Evolutionary conservation across 108 stramenopile genomes (phyloP).

Genomic region (Licmophora abbreviata): DNA sequence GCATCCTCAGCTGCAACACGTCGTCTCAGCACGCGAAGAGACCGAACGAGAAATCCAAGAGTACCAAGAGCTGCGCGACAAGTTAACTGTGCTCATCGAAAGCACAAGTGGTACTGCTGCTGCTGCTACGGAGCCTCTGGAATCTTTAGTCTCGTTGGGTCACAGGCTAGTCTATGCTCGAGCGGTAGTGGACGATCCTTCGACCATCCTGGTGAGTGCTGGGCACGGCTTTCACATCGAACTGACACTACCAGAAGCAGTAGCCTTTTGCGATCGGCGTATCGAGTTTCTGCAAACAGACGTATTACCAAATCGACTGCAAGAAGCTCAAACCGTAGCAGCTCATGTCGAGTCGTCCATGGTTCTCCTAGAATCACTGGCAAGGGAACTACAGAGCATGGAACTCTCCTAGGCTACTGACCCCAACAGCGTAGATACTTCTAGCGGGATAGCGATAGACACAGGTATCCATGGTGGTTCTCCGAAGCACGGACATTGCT

Average conservation of each 20-base stretch:
- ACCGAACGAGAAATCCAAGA: constrained; percentile 30
- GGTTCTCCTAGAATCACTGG: constrained; percentile 28
- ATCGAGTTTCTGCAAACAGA: constrained; percentile 20
- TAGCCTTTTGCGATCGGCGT: constrained; percentile 26
- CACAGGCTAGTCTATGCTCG: constrained; percentile 42
- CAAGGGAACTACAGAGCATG: constrained; percentile 7
- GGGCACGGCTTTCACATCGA: constrained; percentile 77
- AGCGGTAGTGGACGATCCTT: constrained; percentile 33
- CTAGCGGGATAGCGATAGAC: no score
- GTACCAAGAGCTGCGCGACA: constrained; percentile 18
- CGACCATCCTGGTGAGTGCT: constrained; percentile 46
- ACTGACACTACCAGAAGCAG: constrained; percentile 47
- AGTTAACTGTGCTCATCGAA: constrained; percentile 6
- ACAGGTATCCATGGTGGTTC: no score
- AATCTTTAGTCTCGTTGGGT: constrained; percentile 37
- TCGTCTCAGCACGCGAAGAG: constrained; percentile 27
- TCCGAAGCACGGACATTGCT: no score
- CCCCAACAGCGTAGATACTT: background rate
- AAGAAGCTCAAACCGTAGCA: constrained; percentile 25
- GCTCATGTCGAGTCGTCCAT: constrained; percentile 31
- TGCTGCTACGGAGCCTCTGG: background rate
- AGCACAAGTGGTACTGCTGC: background rate
- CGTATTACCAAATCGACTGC: constrained; percentile 17
- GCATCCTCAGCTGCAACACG: constrained; percentile 28
- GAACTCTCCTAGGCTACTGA: background rate